Evolutionary conservation across 1,139 yeast genomes (phyloP).

Genomic region (Kluyveromyces sp.): DNA sequence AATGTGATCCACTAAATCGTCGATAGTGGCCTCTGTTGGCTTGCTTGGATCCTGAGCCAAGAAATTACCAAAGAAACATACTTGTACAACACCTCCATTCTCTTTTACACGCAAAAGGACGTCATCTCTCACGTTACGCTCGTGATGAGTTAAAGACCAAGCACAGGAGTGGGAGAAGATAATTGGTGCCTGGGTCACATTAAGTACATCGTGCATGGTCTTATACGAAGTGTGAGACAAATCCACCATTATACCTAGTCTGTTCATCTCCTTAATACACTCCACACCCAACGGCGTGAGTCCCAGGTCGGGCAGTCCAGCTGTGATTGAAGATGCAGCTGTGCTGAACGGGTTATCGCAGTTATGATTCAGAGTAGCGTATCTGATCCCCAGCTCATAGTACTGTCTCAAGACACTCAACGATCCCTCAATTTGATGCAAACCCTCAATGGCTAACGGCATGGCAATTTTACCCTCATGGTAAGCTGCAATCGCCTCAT

Average conservation of each 20-base stretch:
- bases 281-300: conserved; percentile 36
- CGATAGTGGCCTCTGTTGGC: conserved; percentile 32
- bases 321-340: conserved; percentile 41
- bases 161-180: conserved; percentile 46
- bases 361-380: conserved; percentile 46
- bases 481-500: conserved; percentile 35
- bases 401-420: conserved; percentile 43
- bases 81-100: conserved; percentile 43
- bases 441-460: conserved; percentile 46
- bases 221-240: conserved; percentile 44
- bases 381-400: conserved; percentile 42
- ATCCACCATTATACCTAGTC: conserved; percentile 48
- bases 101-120: conserved; percentile 34
- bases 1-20: conserved; percentile 44
- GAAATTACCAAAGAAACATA: conserved; percentile 42
- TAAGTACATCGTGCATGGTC: conserved; percentile 42
- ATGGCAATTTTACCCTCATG: conserved; percentile 35
- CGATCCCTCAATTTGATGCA: conserved; percentile 45
- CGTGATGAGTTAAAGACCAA: conserved; percentile 35
- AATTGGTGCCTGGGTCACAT: conserved; percentile 40
- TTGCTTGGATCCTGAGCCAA: conserved; percentile 26
- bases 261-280: conserved; percentile 42
- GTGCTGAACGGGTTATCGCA: conserved; percentile 53
- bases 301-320: conserved; percentile 40
- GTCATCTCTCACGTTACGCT: conserved; percentile 45